These are phyloP conservation scores for Populus davidiana DNA, from an alignment of 345 rosid species.

Conservation along the genomic window DNA sequence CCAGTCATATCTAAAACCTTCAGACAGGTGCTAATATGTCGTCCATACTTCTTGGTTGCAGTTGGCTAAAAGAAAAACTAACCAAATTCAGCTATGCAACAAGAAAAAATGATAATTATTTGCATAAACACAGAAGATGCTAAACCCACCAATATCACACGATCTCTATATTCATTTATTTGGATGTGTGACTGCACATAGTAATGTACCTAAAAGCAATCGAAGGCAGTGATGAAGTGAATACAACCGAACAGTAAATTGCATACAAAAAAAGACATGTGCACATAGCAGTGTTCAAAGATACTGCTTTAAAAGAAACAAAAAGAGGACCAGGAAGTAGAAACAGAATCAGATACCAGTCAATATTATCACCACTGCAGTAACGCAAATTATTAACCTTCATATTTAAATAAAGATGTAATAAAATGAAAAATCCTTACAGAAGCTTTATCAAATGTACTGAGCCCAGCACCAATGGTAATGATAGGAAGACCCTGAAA, in stretches of 20 bases:
- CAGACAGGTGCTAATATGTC: conserved; percentile 77
- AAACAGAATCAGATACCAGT: background rate
- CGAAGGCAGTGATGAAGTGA: background rate
- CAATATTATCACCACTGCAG: background rate
- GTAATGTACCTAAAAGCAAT: conserved; percentile 59
- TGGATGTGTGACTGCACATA: conserved; percentile 95
- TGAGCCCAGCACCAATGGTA: conserved; percentile 79
- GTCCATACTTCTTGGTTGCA: conserved; percentile 63
- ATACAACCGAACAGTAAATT: background rate
- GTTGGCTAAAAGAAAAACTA: conserved; percentile 27
- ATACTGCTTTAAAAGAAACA: too few species aligned
- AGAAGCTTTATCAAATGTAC: conserved; percentile 90
- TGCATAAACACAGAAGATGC: background rate
- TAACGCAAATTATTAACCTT: background rate
- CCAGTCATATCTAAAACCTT: conserved; percentile 95
- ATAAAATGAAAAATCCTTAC: conserved; percentile 41
- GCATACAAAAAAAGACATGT: background rate
- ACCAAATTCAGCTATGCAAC: conserved; percentile 6
- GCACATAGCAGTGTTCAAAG: background rate
- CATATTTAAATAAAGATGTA: background rate
- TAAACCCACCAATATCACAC: conserved; percentile 73
- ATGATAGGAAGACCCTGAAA: conserved; percentile 83
- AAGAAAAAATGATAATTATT: background rate
- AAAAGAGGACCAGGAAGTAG: too few species aligned
- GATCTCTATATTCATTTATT: conserved; percentile 87